Conservation (phyloP, 2,329 filamentous ascomycete species). For the Sporothrix mexicana region DNA sequence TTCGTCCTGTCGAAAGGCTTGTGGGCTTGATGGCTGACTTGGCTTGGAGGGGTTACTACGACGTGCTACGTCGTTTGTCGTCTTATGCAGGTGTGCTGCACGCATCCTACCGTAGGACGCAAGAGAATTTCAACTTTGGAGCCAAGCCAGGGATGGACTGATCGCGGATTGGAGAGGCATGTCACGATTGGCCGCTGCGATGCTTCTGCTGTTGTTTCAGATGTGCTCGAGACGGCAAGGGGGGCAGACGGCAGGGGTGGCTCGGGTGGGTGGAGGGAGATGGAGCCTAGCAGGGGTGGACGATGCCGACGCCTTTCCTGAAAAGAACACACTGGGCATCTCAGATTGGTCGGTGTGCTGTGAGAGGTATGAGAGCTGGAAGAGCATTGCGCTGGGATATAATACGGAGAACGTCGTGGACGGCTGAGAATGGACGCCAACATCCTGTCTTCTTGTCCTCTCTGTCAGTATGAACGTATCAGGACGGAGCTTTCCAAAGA, state of each 20-base stretch:
- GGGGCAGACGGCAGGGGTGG: slow-evolving; percentile 21
- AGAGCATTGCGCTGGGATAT: not conserved
- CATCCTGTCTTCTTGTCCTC: not conserved
- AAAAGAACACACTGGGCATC: slow-evolving; percentile 6
- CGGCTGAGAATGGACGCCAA: slow-evolving; percentile 15
- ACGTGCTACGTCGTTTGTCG: slow-evolving; percentile 10
- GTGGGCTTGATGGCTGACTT: not conserved
- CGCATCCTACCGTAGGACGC: not conserved
- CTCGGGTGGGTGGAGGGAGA: not conserved
- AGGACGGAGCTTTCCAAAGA: not conserved
- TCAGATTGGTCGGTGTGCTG: slow-evolving; percentile 9
- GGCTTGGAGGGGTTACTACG: not conserved
- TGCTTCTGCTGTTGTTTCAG: slow-evolving; percentile 28
- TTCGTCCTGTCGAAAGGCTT: not conserved
- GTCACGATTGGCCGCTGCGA: slow-evolving; percentile 26
- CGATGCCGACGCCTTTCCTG: slow-evolving; percentile 21
- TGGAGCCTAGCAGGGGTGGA: slow-evolving; percentile 17
- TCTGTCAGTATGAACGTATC: not conserved
- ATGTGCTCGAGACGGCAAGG: slow-evolving; percentile 29
- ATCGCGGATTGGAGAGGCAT: slow-evolving; percentile 1
- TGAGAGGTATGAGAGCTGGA: not conserved
- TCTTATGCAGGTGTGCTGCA: slow-evolving; percentile 17
- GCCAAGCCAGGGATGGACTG: slow-evolving; percentile 9
- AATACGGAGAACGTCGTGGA: slow-evolving; percentile 8
- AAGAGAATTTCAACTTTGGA: slow-evolving; percentile 14